These are phyloP conservation scores for Linum usitatissimum DNA, from an alignment of 345 rosid species.

Conservation along the genomic window DNA sequence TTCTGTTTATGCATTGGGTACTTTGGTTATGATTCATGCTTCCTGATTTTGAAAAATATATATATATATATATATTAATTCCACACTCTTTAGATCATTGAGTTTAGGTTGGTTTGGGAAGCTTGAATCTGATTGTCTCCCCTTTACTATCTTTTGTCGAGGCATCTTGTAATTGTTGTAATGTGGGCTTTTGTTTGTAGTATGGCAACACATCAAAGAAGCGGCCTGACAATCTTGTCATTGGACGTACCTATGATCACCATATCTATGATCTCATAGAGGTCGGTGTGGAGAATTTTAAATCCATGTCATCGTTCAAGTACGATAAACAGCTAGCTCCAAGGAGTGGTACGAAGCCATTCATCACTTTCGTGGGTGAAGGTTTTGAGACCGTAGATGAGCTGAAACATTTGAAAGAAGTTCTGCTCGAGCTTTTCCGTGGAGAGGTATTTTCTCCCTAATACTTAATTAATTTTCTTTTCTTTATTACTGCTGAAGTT, in stretches of 20 bases:
- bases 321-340: constrained; percentile 80
- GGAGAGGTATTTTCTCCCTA: constrained; percentile 53
- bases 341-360: constrained; percentile 69
- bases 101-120: no score
- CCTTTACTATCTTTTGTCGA: no score
- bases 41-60: no score
- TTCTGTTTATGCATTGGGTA: no score
- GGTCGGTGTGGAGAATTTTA: constrained; percentile 85
- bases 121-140: no score
- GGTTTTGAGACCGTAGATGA: constrained; percentile 71
- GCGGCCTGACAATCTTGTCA: constrained; percentile 76
- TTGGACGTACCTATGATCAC: constrained; percentile 79
- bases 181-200: constrained; percentile 26
- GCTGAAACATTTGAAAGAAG: constrained; percentile 82
- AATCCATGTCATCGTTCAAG: constrained; percentile 43
- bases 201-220: constrained; percentile 88
- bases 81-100: no score
- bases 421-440: constrained; percentile 60
- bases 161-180: no score
- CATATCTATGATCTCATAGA: constrained; percentile 83
- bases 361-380: constrained; percentile 70
- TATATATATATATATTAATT: no score
- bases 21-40: no score
- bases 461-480: not conserved
- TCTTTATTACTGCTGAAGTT: not conserved